Base-by-base conservation (phyloP, 768 basidiomycete species). In the Lactarius hatsudake region DNA sequence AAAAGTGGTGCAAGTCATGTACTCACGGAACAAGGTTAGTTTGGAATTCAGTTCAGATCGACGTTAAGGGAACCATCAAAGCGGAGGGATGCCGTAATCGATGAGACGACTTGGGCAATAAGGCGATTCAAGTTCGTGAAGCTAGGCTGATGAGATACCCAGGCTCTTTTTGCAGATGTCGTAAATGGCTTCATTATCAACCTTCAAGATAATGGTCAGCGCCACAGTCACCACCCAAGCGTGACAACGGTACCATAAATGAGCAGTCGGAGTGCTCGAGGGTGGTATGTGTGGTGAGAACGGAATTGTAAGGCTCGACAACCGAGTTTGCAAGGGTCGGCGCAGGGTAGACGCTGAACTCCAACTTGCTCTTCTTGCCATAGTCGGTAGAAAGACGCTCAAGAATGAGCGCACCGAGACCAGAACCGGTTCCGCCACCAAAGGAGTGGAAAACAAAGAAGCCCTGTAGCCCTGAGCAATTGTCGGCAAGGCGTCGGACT, bases 401-500 rank as follows among this genome's bases (percentile, higher is more conserved):
- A 68, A 98, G 87, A 69, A 99, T 85, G 73, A 99, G 90, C 66
- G 97, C 96, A 77, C 97, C 97, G 74, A 99, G 96, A 75, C 97
- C 97, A 69, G 97, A 99, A 75, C 97, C 97, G 76, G 97, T 98
- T 79, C 97, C 97, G 76, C 97, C 97, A 77, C 97, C 97, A 77
- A 99, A 98, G 23, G 97, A 98, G 82, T 98, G 97, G 88, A 98
- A 98, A 75, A 98, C 93, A 76, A 98, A 98, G 88, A 99, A 99
- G 74, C 97, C 97, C 81, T 99, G 97, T 55, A 99, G 88, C 76
- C 97, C 97, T 59, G 88, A 87, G 82, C 96, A 98, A 81, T 97
- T 97, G 81, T 99, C 97, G 61, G 96, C 93, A 69, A 99, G 87
- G 72, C 93, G 91, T 77, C 97, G 93, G 72, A 98, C 83, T 79